These are phyloP conservation scores for Suhomyces bribrorum DNA, from an alignment of 1,139 yeast species.

Conservation along the genomic window DNA sequence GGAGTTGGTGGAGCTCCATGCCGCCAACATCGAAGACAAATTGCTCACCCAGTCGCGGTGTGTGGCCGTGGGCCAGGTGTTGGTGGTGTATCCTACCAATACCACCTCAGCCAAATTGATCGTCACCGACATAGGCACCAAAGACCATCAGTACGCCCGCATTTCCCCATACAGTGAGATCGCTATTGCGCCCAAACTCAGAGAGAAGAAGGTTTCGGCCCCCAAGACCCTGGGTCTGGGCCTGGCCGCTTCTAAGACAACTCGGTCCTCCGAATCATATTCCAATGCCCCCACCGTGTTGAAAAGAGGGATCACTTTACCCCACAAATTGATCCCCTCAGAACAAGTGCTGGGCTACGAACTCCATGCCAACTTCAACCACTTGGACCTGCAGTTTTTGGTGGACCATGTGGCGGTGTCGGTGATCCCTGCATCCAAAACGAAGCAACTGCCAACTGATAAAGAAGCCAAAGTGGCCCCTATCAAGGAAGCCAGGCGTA, in stretches of 20 bases:
- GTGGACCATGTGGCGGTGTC: constrained; percentile 60
- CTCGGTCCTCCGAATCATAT: constrained; percentile 27
- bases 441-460: constrained; percentile 16
- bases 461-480: constrained; percentile 13
- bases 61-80: constrained; percentile 57
- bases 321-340: constrained; percentile 41
- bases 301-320: constrained; percentile 57
- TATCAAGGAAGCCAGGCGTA: constrained; percentile 40
- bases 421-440: constrained; percentile 50
- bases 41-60: constrained; percentile 81
- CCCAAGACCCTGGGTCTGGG: constrained; percentile 31
- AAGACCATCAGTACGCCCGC: constrained; percentile 49
- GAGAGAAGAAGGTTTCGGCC: constrained; percentile 35
- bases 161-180: constrained; percentile 76
- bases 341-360: constrained; percentile 26
- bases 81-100: constrained; percentile 72
- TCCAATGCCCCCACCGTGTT: constrained; percentile 41
- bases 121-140: constrained; percentile 63
- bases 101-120: constrained; percentile 64
- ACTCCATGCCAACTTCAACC: constrained; percentile 45
- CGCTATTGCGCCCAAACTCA: constrained; percentile 76
- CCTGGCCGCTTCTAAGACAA: constrained; percentile 19
- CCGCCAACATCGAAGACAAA: constrained; percentile 71
- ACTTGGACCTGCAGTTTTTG: constrained; percentile 31
- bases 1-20: constrained; percentile 88